phyloP scores from a whole-genome alignment of 192 early-diverging fungal genomes.

The Podila horticola region DNA sequence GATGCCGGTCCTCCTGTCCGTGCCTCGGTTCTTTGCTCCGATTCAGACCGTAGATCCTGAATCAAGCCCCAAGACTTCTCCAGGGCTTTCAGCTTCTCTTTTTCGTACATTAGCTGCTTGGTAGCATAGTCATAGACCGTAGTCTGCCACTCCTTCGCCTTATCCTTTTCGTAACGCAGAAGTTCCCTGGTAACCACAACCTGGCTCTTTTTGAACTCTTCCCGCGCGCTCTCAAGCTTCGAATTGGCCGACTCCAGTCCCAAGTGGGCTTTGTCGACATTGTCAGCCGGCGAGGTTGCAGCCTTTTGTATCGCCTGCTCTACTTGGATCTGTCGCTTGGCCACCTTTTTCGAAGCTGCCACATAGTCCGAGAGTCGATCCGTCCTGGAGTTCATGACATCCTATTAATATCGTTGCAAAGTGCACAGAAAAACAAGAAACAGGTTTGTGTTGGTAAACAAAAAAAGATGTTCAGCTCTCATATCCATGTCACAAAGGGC shows the following conservation, averaged over 20 bases:
- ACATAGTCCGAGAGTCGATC: conserved; percentile 60
- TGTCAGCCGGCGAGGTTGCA: conserved; percentile 16
- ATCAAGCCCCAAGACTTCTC: conserved; percentile 53
- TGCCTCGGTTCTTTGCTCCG: conserved; percentile 7
- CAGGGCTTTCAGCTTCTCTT: conserved; percentile 49
- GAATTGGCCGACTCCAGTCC: conserved; percentile 39
- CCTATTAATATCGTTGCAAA: conserved; percentile 20
- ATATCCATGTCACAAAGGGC: background rate
- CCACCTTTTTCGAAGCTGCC: conserved; percentile 53
- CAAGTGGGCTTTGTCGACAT: conserved; percentile 21
- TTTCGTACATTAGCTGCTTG: conserved; percentile 53
- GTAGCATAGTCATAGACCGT: conserved; percentile 50
- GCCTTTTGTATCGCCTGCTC: conserved; percentile 44
- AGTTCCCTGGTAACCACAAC: conserved; percentile 55
- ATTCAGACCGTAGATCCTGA: conserved; percentile 12
- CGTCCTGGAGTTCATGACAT: conserved; percentile 59
- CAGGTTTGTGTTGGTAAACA: background rate
- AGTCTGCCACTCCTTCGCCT: conserved; percentile 49
- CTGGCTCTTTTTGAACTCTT: conserved; percentile 52
- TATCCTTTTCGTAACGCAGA: conserved; percentile 55
- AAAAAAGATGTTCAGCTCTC: conserved; percentile 2
- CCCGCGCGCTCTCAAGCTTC: conserved; percentile 18
- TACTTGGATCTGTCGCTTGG: conserved; percentile 47
- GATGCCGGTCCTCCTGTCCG: background rate
- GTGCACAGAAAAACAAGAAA: background rate